A percentile compares a stretch with the other conserved stretches of the same genome.
Evolutionary conservation across 2,329 filamentous ascomycete species (phyloP).

Genomic region (Pezicula rhizophila): DNA sequence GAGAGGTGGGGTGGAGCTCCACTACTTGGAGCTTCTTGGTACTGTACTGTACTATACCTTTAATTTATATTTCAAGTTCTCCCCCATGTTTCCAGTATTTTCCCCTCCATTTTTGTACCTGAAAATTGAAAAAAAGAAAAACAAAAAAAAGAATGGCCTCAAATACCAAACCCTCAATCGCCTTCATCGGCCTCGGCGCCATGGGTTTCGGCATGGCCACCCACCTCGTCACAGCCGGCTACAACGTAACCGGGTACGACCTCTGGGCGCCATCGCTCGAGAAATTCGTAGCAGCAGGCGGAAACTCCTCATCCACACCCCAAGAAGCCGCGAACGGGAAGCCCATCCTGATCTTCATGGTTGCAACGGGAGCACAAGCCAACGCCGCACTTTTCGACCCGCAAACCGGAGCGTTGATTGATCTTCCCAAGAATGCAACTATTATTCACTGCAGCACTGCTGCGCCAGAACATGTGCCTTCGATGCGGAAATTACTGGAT

Average conservation of each 20-base stretch:
- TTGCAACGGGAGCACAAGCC: slow-evolving; percentile 65
- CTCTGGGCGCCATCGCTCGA: slow-evolving; percentile 62
- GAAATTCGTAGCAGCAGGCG: slow-evolving; percentile 57
- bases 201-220: slow-evolving; percentile 82
- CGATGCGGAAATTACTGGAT: slow-evolving; percentile 50
- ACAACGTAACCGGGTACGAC: slow-evolving; percentile 65
- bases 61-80: too few species aligned
- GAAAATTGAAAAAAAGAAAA: too few species aligned
- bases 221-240: slow-evolving; percentile 62
- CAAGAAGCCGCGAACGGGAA: slow-evolving; percentile 54
- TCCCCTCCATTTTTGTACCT: too few species aligned
- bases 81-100: too few species aligned
- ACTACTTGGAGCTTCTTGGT: too few species aligned
- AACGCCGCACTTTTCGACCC: slow-evolving; percentile 58
- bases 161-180: slow-evolving; percentile 9
- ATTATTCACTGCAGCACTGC: slow-evolving; percentile 67
- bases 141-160: too few species aligned
- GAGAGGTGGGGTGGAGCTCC: too few species aligned
- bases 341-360: slow-evolving; percentile 65
- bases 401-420: slow-evolving; percentile 43
- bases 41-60: too few species aligned
- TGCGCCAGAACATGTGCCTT: slow-evolving; percentile 57
- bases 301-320: slow-evolving; percentile 51
- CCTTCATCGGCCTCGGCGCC: slow-evolving; percentile 57
- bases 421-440: slow-evolving; percentile 47